Conservation (phyloP, 768 basidiomycete genomes). For the Clitopilus hobsonii region DNA sequence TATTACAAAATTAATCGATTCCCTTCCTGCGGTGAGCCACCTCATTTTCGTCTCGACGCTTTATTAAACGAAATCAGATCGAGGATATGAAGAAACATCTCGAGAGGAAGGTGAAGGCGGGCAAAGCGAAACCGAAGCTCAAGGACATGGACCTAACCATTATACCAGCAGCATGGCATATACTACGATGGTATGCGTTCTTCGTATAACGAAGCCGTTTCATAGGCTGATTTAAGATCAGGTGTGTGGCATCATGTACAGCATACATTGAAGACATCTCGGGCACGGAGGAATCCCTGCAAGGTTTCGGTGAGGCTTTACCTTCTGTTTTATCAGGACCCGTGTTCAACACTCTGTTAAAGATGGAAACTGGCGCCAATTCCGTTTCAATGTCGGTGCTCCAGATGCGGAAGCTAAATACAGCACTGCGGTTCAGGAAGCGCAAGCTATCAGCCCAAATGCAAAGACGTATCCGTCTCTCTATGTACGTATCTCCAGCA, state of each 20-base stretch:
- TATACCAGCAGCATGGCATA: constrained; percentile 58
- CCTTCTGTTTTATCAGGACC: no score
- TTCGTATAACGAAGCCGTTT: constrained; percentile 1
- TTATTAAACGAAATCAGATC: constrained; percentile 29
- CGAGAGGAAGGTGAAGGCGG: constrained; percentile 40
- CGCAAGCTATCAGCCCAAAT: constrained; percentile 32
- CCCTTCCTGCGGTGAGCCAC: constrained; percentile 41
- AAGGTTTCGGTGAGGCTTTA: constrained; percentile 51
- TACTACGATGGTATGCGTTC: constrained; percentile 51
- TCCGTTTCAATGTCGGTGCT: constrained; percentile 65
- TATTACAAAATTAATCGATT: constrained; percentile 39
- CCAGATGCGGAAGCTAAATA: constrained; percentile 72
- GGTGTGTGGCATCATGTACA: constrained; percentile 72
- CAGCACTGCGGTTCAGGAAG: constrained; percentile 35
- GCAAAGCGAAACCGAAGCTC: constrained; percentile 49
- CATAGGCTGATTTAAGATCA: constrained; percentile 15
- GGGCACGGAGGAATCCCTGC: constrained; percentile 46
- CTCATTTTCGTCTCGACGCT: not conserved
- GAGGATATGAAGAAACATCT: constrained; percentile 58
- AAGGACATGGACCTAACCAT: constrained; percentile 45
- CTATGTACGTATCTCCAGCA: constrained; percentile 26
- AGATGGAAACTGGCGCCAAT: constrained; percentile 56
- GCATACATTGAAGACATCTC: constrained; percentile 64
- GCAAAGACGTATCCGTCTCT: constrained; percentile 41
- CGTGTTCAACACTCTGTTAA: no score